phyloP scores from a whole-genome alignment of 2,329 filamentous ascomycete species.

The Plenodomus biglobosus region DNA sequence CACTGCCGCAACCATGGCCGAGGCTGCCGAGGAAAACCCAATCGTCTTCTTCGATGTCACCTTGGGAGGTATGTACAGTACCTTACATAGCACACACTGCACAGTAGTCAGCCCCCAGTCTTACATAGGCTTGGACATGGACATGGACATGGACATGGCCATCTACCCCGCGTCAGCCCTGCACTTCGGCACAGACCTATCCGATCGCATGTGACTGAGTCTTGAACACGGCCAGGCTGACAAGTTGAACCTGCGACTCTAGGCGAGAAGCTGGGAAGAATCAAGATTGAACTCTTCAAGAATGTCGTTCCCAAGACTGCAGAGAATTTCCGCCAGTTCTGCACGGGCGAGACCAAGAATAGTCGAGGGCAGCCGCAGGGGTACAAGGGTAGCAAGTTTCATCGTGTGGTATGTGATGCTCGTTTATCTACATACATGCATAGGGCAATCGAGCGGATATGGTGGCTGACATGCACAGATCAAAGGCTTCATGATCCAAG shows the following conservation, averaged over 20 bases:
- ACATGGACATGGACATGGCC: too few relatives aligned
- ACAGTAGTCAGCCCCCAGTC: too few relatives aligned
- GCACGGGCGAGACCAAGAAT: slow-evolving; percentile 88
- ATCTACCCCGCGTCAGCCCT: background rate
- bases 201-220: background rate
- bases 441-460: background rate
- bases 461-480: slow-evolving; percentile 59
- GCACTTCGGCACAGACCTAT: slow-evolving; percentile 2
- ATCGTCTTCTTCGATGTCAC: slow-evolving; percentile 77
- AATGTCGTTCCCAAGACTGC: slow-evolving; percentile 83
- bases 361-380: slow-evolving; percentile 76
- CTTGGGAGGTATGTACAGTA: slow-evolving; percentile 64
- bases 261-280: slow-evolving; percentile 43
- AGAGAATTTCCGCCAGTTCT: slow-evolving; percentile 97
- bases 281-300: slow-evolving; percentile 70
- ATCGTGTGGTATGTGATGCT: slow-evolving; percentile 72
- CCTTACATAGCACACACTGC: too few relatives aligned
- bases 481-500: slow-evolving; percentile 96
- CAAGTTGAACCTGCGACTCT: slow-evolving; percentile 17
- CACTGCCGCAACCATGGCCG: slow-evolving; percentile 42
- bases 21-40: slow-evolving; percentile 46
- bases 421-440: too few relatives aligned
- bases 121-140: too few relatives aligned
- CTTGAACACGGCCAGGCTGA: too few relatives aligned
- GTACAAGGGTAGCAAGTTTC: slow-evolving; percentile 93